Base-by-base conservation (phyloP, 176 grass and related monocot species). In the Carex kokanica region DNA sequence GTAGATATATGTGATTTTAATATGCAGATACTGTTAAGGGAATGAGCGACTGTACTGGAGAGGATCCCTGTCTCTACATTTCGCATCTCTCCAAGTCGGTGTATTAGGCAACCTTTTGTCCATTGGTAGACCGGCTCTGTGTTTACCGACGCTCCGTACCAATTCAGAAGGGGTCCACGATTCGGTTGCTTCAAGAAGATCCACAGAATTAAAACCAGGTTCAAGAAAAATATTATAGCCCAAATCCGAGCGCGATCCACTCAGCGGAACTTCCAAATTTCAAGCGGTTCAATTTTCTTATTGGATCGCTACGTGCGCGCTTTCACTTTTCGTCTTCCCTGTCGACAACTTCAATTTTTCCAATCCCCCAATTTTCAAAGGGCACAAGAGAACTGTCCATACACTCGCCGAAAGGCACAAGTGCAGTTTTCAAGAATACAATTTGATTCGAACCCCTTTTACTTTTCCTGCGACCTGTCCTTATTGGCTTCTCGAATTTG, bases 271-370 rank as follows among this genome's bases (percentile, higher is more conserved):
- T 49, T 73, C 36, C 69, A 73, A 72, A 73, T 49, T 73, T 49
- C 8, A 47, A 73, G 40, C 40, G 40, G 40, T 49, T 73, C 69
- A 73, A 73, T 49, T 73, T 49, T 49, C 40, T 73, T 24, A 21
- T 53, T 24, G 73, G 73, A 24, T 4, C 47, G 73, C 73, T 77
- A 55, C 73, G 73, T 77, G 73, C 73, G 73, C 73, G 73, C 73
- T 55, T 77, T 77, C 73, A 77, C 73, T 54, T 77, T 77, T 53
- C 47, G 47, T 77, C 49, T 54, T 25, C 3, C 43, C 70, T 51
- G 18, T 75, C 49, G 1, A 49, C 47, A 69, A 68, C 16, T 16
- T 68, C 7, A 70, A 43, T 38, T 43, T 61, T 67, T 16, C 3
- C 51, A 31, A 29, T 31, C 73, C 72, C 73, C 73, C 55, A 55